Evolutionary conservation across 306 rosid genomes (phyloP).

Genomic region (Malus domestica): ASM211411v1 NC_041803.1:20380501-20381000

Average conservation of each 20-base stretch:
- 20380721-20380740: not conserved
- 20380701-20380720: constrained; percentile 25
- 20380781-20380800: not conserved
- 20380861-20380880: constrained; percentile 22
- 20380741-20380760: not conserved
- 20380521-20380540: constrained; percentile 64
- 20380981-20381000: constrained; percentile 32
- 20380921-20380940: constrained; percentile 62
- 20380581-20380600: constrained; percentile 31
- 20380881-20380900: constrained; percentile 1
- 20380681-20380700: constrained; percentile 30
- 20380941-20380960: constrained; percentile 82
- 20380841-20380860: constrained; percentile 47
- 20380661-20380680: constrained; percentile 38
- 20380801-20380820: not conserved
- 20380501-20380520: constrained; percentile 84
- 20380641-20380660: constrained; percentile 50
- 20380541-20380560: constrained; percentile 18
- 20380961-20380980: constrained; percentile 43
- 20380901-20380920: constrained; percentile 26
- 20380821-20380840: constrained; percentile 41
- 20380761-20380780: too few relatives aligned
- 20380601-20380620: constrained; percentile 71
- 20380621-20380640: constrained; percentile 61
- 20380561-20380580: constrained; percentile 46